Base-by-base conservation (phyloP, 805 yeast species). In the Saccharomycopsis schoenii region DNA sequence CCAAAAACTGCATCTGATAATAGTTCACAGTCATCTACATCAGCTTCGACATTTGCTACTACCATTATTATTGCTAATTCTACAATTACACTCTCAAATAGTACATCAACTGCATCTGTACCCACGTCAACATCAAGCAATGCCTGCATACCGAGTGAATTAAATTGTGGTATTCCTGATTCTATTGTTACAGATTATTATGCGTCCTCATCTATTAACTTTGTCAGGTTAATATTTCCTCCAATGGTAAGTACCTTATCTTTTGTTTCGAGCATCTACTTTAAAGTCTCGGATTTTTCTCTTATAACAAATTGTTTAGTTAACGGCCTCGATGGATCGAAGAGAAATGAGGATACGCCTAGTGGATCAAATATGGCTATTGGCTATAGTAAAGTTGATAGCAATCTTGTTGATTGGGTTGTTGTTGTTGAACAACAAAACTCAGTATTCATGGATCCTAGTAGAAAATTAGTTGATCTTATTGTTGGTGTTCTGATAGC, bases 401-500 rank as follows among this genome's bases (percentile, higher is more conserved):
- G 57, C 47, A 60, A 66, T 1, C 71, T 78, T 54, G 77, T 75
- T 0, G 75, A 74, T 12, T 91, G 97, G 97, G 80, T 83, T n/a
- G 84, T 91, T 1, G 72, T 84, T 0, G 82, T 91, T 4, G 85
- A 85, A 65, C 96, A 89, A 69, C 73, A 78, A 1, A 78, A 82
- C 63, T 64, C 75, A 1, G 79, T 72, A 1, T 89, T 90, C 70
- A 74, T 82, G 69, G 80, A 76, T 2, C 94, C 96, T 0, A 78
- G 86, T 4, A 73, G 77, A 24, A 80, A 78, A 64, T 72, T 91
- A 50, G 79, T 85, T 1, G 82, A 82, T 65, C 86, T 91, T 57
- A 85, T 89, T 62, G 79, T 85, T 55, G 96, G 94, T 4, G 85
- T 88, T 1, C 89, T 88, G 25, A 75, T 91, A 43, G 96, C 88